Evolutionary conservation across 2,329 filamentous ascomycete species (phyloP).

Genomic region (Penicillium sclerotiorum): DNA sequence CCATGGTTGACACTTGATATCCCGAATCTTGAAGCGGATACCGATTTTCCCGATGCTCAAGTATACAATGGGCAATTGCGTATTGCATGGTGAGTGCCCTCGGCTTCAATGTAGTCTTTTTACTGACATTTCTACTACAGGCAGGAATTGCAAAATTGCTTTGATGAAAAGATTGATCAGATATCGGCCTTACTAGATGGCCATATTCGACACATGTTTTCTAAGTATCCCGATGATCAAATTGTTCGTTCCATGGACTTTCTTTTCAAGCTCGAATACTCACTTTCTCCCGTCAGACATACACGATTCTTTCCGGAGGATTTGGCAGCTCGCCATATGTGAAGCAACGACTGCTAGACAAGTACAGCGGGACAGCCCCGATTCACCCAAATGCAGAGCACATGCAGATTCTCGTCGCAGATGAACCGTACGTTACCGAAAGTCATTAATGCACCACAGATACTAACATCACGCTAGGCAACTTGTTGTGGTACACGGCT

Average conservation of each 20-base stretch:
- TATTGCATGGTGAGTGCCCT: constrained; percentile 32
- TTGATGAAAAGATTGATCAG: constrained; percentile 28
- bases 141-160: constrained; percentile 22
- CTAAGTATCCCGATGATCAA: constrained; percentile 25
- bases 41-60: constrained; percentile 26
- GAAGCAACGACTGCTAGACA: constrained; percentile 24
- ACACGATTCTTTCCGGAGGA: constrained; percentile 37
- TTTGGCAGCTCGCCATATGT: constrained; percentile 39
- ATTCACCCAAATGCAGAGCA: constrained; percentile 20
- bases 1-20: constrained; percentile 34
- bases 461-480: no score
- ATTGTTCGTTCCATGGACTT: constrained; percentile 26
- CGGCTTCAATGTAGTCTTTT: neutral
- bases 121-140: constrained; percentile 7
- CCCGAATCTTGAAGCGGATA: constrained; percentile 23
- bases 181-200: constrained; percentile 34
- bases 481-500: constrained; percentile 37
- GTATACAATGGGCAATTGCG: constrained; percentile 35
- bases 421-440: constrained; percentile 31
- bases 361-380: constrained; percentile 20
- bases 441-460: constrained; percentile 8
- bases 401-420: constrained; percentile 34
- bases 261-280: neutral
- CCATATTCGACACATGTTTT: constrained; percentile 28
- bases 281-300: constrained; percentile 17